A percentile compares a stretch with the other conserved stretches of the same genome.
Conservation (phyloP, 1,284 basidiomycete species). For the Prillingera fragicola region DNA sequence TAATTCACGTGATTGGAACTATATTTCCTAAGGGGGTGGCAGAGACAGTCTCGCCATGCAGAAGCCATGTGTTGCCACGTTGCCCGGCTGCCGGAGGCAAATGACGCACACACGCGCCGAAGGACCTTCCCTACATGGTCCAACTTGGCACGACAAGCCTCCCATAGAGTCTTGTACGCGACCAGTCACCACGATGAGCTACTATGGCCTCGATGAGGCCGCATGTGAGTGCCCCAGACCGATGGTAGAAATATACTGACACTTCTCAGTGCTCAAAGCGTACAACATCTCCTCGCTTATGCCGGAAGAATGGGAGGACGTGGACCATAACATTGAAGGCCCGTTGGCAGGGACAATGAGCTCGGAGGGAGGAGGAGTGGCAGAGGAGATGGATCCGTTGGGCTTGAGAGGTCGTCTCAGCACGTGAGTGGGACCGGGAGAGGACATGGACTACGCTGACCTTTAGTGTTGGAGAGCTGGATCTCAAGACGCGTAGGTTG, state of each 20-base stretch:
- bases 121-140: too few species aligned
- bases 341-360: conserved; percentile 37
- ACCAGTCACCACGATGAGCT: neutral
- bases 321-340: conserved; percentile 45
- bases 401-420: conserved; percentile 37
- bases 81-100: too few species aligned
- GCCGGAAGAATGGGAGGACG: conserved; percentile 46
- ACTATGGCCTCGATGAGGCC: neutral
- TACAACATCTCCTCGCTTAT: conserved; percentile 45
- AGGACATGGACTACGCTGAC: neutral
- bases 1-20: too few species aligned
- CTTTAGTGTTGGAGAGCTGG: conserved; percentile 28
- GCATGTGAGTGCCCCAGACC: neutral
- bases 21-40: too few species aligned
- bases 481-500: conserved; percentile 41
- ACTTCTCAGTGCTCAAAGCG: conserved; percentile 43
- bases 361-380: conserved; percentile 31
- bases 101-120: too few species aligned
- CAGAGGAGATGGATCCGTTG: conserved; percentile 46
- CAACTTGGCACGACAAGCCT: too few species aligned
- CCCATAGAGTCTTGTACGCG: neutral
- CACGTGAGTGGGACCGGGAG: conserved; percentile 29
- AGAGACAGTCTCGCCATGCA: too few species aligned
- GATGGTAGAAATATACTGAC: neutral
- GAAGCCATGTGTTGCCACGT: too few species aligned